Base-by-base conservation (phyloP, 2,329 filamentous ascomycete species). In the Alternaria sp. region DNA sequence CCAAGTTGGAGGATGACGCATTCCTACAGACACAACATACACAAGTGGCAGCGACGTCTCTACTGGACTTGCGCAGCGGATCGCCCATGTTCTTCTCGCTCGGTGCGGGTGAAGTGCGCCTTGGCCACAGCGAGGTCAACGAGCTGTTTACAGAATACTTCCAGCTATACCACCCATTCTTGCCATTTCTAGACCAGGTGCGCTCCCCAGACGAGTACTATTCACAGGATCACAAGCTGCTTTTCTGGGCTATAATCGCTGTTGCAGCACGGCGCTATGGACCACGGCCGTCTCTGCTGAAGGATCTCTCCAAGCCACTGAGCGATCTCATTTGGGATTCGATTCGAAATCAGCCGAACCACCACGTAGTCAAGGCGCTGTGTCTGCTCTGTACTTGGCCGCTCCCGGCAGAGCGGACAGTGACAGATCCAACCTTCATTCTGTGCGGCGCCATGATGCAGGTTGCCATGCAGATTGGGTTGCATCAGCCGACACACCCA, bases 361-460 rank as follows among this genome's bases (percentile, higher is more conserved):
- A 93, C 74, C 90, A 89, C 71, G 88, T 92, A 59, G 90, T 93
- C 73, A 93, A 94, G 79, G 91, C 90, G 2, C 81, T 94, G 67
- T 93, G 90, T 70, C 78, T 95, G 56, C 78, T 93, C 40, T 94
- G 91, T 75, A 91, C 89, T 5, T 95, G 91, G 91, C 91, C 91
- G 5, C 78, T 94, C 36, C 91, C 91, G 0, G 92, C 89, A n/a
- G 92, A 89, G 76, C 91, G 89, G 5, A 92, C 90, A 1, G 89
- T 89, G 5, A 88, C 88, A 7, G 91, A 95, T 67, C 90, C 90
- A 3, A 94, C 91, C 1, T 92, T 93, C 72, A 93, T 92, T 73
- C 80, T 93, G 17, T 89, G 89, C 66, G 91, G 91, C 51, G 86
- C 92, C 61, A 92, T 94, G 90, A 93, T 94, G 86, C 92, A 93